Conservation (phyloP, 1,284 basidiomycete genomes). For the Ceratorhiza oryzae-sativae region DNA sequence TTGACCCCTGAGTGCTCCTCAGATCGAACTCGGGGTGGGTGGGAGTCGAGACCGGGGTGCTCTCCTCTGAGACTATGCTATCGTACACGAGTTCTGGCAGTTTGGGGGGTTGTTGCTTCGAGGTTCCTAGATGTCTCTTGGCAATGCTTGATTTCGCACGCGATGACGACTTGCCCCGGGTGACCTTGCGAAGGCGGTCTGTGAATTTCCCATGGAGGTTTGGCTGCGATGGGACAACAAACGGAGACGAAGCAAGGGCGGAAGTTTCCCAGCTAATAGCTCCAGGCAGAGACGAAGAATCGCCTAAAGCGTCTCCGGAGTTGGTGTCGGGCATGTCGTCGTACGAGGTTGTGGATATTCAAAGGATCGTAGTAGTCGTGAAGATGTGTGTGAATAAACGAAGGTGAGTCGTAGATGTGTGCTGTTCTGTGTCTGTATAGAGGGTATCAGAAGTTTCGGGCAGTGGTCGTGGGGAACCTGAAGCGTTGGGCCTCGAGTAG, state of each 20-base stretch:
- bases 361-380: slow-evolving; percentile 1
- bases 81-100: not conserved
- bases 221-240: not conserved
- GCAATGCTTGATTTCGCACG: not conserved
- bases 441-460: not conserved
- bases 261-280: not conserved
- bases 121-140: not conserved
- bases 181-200: not conserved
- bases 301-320: not conserved
- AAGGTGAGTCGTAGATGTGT: not conserved
- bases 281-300: not conserved
- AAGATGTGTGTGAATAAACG: slow-evolving; percentile 2
- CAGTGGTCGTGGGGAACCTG: not conserved
- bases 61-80: slow-evolving; percentile 1
- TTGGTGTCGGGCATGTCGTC: not conserved
- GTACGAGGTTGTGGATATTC: not conserved
- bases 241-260: not conserved
- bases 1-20: not conserved
- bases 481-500: not conserved
- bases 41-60: slow-evolving; percentile 8
- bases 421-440: not conserved
- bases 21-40: slow-evolving; percentile 1
- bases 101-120: not conserved
- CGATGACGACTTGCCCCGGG: not conserved
- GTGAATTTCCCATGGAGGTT: not conserved